phyloP scores from a whole-genome alignment of 2,329 filamentous ascomycete genomes.

The Paramyrothecium roridum region DNA sequence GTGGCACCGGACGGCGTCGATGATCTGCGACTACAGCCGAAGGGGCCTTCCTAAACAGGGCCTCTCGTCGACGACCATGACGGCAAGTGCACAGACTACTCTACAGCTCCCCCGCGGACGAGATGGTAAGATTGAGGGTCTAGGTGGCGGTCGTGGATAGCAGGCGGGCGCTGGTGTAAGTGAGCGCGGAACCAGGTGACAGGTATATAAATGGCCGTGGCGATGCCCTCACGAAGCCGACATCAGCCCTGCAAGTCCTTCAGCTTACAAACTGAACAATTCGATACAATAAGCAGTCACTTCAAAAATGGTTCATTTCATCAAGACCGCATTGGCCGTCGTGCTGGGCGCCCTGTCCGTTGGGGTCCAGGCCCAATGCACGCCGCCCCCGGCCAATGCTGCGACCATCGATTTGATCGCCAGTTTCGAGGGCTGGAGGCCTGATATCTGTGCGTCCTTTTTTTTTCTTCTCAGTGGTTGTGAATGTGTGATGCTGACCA shows the following conservation, averaged over 20 bases:
- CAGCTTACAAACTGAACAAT: too few species aligned
- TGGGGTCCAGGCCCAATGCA: conserved; percentile 9
- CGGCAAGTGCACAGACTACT: too few species aligned
- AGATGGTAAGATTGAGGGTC: neutral
- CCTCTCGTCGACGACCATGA: too few species aligned
- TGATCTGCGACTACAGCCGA: too few species aligned
- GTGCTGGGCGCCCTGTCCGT: conserved; percentile 2
- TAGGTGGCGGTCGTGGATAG: neutral
- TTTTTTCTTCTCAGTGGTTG: conserved; percentile 9
- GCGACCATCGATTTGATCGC: conserved; percentile 3
- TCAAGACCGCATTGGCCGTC: neutral
- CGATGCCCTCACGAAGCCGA: neutral
- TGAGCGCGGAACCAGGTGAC: too few species aligned
- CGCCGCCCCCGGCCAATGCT: conserved; percentile 8
- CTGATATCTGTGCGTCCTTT: conserved; percentile 6
- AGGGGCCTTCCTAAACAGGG: too few species aligned
- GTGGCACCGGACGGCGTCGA: too few species aligned
- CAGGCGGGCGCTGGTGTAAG: too few species aligned
- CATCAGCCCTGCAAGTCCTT: too few species aligned
- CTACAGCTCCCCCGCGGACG: too few species aligned
- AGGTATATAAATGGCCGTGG: neutral
- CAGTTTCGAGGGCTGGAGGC: conserved; percentile 5
- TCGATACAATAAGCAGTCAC: neutral
- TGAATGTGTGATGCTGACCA: neutral
- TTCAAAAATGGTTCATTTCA: neutral